These are phyloP conservation scores for Cunninghamia lanceolata DNA, from an alignment of 75 land plant species.

Conservation along the genomic window DNA sequence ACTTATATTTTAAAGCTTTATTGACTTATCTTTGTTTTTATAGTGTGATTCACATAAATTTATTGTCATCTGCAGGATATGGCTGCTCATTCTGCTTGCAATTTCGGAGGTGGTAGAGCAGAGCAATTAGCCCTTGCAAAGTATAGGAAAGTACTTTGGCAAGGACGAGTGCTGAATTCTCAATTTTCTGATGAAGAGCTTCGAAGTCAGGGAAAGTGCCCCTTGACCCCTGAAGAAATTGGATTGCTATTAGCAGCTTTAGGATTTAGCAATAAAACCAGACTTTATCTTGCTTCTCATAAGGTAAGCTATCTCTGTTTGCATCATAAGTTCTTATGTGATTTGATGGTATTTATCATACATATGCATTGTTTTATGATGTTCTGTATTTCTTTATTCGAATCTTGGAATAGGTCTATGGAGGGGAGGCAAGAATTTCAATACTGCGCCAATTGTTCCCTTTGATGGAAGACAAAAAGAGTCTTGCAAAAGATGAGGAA, in stretches of 20 bases:
- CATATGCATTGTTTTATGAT: neutral
- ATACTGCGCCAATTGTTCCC: conserved; percentile 69
- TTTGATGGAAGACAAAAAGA: conserved; percentile 70
- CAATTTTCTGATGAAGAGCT: conserved; percentile 71
- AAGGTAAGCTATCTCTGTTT: conserved; percentile 42
- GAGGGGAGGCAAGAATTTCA: conserved; percentile 85
- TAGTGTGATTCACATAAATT: neutral
- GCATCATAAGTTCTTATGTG: neutral
- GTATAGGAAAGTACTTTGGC: conserved; percentile 83
- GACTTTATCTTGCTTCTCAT: conserved; percentile 89
- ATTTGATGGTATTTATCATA: neutral
- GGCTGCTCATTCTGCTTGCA: conserved; percentile 98
- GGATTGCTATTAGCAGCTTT: conserved; percentile 80
- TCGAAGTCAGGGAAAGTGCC: conserved; percentile 75
- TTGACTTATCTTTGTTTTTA: neutral
- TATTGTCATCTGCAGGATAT: conserved; percentile 54
- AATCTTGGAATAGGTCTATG: conserved; percentile 67
- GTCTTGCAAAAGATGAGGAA: conserved; percentile 60
- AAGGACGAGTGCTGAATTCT: conserved; percentile 85
- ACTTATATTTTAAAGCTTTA: neutral
- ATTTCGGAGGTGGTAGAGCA: conserved; percentile 96
- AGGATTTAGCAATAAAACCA: conserved; percentile 76
- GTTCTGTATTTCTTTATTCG: neutral
- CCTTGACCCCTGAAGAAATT: conserved; percentile 91
- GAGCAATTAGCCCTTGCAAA: conserved; percentile 81